Percentiles rank a stretch among this genome's conserved stretches.
These are phyloP conservation scores for Clavulina sp. DNA, from an alignment of 768 basidiomycete species.

Conservation along the genomic window DNA sequence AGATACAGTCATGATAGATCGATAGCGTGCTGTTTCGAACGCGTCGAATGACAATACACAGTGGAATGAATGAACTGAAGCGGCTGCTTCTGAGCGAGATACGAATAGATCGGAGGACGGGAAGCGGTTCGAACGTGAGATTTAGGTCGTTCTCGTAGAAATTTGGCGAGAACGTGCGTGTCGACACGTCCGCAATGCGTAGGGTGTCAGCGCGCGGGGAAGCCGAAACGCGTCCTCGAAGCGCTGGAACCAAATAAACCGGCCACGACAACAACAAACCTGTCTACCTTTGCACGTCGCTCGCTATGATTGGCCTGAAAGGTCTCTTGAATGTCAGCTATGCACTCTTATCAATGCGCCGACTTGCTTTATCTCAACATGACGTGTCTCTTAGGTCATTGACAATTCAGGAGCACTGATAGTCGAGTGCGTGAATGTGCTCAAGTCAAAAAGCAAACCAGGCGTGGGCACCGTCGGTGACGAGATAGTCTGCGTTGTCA, in stretches of 20 bases:
- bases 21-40: no score
- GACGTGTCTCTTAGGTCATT: constrained; percentile 43
- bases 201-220: no score
- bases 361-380: neutral
- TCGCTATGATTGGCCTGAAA: constrained; percentile 84
- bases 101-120: no score
- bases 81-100: no score
- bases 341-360: neutral
- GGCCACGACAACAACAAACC: neutral
- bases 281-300: neutral
- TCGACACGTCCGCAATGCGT: no score
- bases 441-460: constrained; percentile 91
- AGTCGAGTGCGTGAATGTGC: constrained; percentile 89
- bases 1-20: no score
- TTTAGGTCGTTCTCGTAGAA: no score
- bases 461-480: constrained; percentile 89
- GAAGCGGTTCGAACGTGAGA: no score
- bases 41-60: no score
- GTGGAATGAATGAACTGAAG: no score
- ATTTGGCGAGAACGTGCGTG: no score
- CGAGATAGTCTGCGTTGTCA: constrained; percentile 90
- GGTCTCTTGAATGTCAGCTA: constrained; percentile 61
- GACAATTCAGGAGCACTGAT: constrained; percentile 94
- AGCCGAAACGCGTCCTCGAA: no score
- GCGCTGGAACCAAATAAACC: neutral